These are phyloP conservation scores for Escovopsis sp. DNA, from an alignment of 2,329 filamentous ascomycete species.

Conservation along the genomic window DNA sequence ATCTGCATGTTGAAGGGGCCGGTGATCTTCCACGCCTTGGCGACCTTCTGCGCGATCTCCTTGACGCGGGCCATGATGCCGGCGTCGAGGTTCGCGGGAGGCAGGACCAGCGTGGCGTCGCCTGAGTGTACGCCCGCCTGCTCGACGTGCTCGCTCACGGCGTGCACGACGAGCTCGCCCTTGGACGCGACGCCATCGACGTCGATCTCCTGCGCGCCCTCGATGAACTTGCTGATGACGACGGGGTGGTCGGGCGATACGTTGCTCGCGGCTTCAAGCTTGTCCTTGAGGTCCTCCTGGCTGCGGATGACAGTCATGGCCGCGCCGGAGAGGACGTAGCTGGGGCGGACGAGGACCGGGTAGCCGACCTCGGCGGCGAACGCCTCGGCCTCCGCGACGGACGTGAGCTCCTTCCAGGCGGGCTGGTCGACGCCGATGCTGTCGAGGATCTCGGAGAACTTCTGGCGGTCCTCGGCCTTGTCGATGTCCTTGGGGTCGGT, in stretches of 20 bases:
- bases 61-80: slow-evolving; percentile 73
- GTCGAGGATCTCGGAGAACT: slow-evolving; percentile 95
- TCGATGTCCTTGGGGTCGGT: slow-evolving; percentile 92
- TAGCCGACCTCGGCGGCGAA: slow-evolving; percentile 81
- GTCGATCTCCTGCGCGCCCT: slow-evolving; percentile 91
- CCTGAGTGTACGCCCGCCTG: slow-evolving; percentile 96
- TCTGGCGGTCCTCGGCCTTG: slow-evolving; percentile 94
- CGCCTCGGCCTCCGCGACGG: slow-evolving; percentile 68
- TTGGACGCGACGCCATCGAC: slow-evolving; percentile 82
- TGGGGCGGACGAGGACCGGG: slow-evolving; percentile 86
- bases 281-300: slow-evolving; percentile 81
- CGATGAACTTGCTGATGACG: slow-evolving; percentile 96
- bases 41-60: slow-evolving; percentile 91
- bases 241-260: slow-evolving; percentile 96
- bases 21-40: slow-evolving; percentile 91
- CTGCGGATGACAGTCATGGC: slow-evolving; percentile 95
- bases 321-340: slow-evolving; percentile 90
- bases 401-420: slow-evolving; percentile 93
- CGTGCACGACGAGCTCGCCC: slow-evolving; percentile 79
- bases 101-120: slow-evolving; percentile 86
- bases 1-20: slow-evolving; percentile 99
- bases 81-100: slow-evolving; percentile 65
- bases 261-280: slow-evolving; percentile 75
- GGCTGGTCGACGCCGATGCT: slow-evolving; percentile 95
- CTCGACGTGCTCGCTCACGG: slow-evolving; percentile 90